A percentile compares a stretch with the other conserved stretches of the same genome.
These are phyloP conservation scores for Trichoderma erinaceum DNA, from an alignment of 495 filamentous ascomycete species.

Conservation along the genomic window DNA sequence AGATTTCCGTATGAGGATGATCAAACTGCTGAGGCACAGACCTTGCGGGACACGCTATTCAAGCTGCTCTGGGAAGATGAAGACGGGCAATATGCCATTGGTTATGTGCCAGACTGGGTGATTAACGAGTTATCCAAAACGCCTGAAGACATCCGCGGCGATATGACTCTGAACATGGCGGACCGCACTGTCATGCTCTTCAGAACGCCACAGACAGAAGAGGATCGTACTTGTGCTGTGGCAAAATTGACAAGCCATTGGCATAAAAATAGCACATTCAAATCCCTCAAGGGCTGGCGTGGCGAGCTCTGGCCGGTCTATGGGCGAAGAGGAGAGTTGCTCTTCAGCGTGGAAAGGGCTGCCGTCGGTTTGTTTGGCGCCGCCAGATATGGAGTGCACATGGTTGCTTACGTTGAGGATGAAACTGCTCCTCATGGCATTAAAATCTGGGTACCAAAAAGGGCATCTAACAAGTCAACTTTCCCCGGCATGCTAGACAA, in stretches of 20 bases:
- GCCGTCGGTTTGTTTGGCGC: constrained; percentile 79
- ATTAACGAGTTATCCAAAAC: constrained; percentile 46
- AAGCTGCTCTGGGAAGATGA: constrained; percentile 47
- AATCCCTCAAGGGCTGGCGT: constrained; percentile 75
- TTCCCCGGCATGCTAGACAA: constrained; percentile 90
- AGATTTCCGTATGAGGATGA: constrained; percentile 66
- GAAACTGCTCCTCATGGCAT: constrained; percentile 51
- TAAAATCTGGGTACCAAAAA: constrained; percentile 77
- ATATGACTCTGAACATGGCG: constrained; percentile 47
- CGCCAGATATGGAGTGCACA: constrained; percentile 83
- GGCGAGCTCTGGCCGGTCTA: constrained; percentile 84
- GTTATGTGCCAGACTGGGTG: constrained; percentile 55
- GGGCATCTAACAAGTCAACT: constrained; percentile 71
- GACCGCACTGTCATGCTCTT: constrained; percentile 47
- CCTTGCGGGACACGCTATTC: constrained; percentile 47
- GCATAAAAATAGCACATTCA: constrained; percentile 57
- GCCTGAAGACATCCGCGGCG: constrained; percentile 42
- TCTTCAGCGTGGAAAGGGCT: constrained; percentile 73
- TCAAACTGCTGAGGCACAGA: constrained; percentile 44
- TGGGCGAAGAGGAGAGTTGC: constrained; percentile 52
- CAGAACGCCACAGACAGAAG: constrained; percentile 38
- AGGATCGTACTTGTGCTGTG: constrained; percentile 55
- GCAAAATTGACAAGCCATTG: constrained; percentile 55
- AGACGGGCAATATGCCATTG: constrained; percentile 48
- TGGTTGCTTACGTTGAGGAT: constrained; percentile 63